Evolutionary conservation across 2,329 filamentous ascomycete genomes (phyloP).

Genomic region (Pestalotiopsis sp.): DNA sequence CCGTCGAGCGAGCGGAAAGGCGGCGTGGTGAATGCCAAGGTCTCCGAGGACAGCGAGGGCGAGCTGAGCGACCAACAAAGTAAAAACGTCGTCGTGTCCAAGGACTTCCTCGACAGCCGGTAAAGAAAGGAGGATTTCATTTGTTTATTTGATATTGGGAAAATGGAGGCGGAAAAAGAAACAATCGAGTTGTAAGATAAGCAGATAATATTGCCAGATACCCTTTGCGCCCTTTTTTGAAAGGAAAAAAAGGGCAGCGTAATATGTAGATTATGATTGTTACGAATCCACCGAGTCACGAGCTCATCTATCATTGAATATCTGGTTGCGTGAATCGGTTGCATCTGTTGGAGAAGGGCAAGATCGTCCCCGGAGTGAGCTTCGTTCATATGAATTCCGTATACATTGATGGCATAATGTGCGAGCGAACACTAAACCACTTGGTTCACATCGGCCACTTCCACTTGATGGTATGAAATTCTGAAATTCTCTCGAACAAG

Average conservation of each 20-base stretch:
- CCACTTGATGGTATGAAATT: too few relatives aligned
- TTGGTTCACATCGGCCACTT: too few relatives aligned
- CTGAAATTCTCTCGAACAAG: too few relatives aligned
- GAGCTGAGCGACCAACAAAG: constrained; percentile 1
- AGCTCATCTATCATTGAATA: background rate
- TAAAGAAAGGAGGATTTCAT: background rate
- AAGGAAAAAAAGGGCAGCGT: background rate
- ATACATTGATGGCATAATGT: too few relatives aligned
- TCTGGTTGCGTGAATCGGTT: too few relatives aligned
- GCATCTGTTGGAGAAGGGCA: too few relatives aligned
- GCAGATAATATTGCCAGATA: background rate
- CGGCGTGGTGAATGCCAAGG: background rate
- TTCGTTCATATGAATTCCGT: too few relatives aligned
- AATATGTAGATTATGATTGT: background rate
- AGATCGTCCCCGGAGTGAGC: too few relatives aligned
- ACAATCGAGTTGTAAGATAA: background rate
- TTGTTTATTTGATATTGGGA: too few relatives aligned
- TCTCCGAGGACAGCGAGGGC: constrained; percentile 15
- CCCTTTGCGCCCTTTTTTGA: background rate
- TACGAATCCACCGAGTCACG: background rate
- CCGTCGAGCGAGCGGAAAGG: background rate
- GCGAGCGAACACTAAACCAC: too few relatives aligned
- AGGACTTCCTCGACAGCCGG: background rate
- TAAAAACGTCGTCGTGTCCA: background rate
- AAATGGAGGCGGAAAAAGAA: too few relatives aligned